A percentile compares a stretch with the other conserved stretches of the same genome.
phyloP scores from a whole-genome alignment of 139 green algal genomes.

The Micractinium conductrix region DNA sequence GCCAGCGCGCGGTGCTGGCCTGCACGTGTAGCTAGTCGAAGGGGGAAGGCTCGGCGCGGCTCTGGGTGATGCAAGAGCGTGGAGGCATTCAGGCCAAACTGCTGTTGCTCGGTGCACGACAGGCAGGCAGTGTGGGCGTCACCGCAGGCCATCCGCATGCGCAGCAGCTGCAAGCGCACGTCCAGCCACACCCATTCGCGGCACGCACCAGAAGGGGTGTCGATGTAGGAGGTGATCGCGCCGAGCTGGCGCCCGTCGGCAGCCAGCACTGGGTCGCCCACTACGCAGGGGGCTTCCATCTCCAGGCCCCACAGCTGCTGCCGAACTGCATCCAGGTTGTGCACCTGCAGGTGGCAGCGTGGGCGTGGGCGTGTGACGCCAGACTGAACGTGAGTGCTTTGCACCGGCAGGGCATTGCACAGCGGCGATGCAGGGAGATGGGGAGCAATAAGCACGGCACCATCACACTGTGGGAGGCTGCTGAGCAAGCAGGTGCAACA shows the following conservation, averaged over 20 bases:
- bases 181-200: background rate
- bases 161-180: background rate
- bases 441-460: too few relatives aligned
- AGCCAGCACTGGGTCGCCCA: conserved; percentile 50
- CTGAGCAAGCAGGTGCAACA: too few relatives aligned
- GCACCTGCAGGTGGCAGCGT: conserved; percentile 51
- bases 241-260: conserved; percentile 39
- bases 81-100: background rate
- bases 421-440: background rate
- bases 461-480: too few relatives aligned
- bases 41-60: too few relatives aligned
- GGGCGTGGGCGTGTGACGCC: too few relatives aligned
- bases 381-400: too few relatives aligned
- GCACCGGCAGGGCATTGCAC: background rate
- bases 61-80: background rate
- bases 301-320: conserved; percentile 76
- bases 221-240: conserved; percentile 47
- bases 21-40: background rate
- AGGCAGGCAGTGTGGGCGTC: background rate
- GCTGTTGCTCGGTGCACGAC: too few relatives aligned
- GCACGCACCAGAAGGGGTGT: conserved; percentile 24
- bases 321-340: conserved; percentile 66
- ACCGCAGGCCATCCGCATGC: background rate
- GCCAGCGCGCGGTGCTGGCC: conserved; percentile 59
- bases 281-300: conserved; percentile 36